These are phyloP conservation scores for Trichoderma brevicompactum DNA, from an alignment of 2,329 filamentous ascomycete species.

Conservation along the genomic window DNA sequence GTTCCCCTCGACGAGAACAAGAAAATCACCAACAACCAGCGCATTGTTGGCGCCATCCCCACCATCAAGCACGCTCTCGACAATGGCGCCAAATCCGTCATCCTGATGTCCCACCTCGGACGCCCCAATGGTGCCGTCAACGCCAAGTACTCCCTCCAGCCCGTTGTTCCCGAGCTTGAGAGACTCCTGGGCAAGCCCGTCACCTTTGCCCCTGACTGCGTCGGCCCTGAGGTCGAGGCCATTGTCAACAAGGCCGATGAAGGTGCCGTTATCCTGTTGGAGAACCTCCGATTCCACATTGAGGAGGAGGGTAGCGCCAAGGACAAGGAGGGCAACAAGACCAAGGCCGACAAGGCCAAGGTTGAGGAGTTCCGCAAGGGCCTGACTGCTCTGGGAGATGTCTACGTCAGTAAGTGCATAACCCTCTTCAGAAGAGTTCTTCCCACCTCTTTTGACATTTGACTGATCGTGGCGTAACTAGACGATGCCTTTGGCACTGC, in stretches of 20 bases:
- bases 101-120: conserved; percentile 98
- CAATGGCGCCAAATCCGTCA: conserved; percentile 85
- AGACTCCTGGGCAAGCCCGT: conserved; percentile 85
- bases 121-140: conserved; percentile 90
- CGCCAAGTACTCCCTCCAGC: conserved; percentile 92
- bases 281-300: conserved; percentile 97
- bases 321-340: conserved; percentile 93
- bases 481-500: conserved; percentile 98
- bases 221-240: conserved; percentile 87
- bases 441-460: neutral
- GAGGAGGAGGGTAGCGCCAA: conserved; percentile 98
- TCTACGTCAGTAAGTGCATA: conserved; percentile 83
- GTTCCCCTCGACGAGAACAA: conserved; percentile 92
- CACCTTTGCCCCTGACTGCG: conserved; percentile 86
- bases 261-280: conserved; percentile 86
- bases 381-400: conserved; percentile 89
- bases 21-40: conserved; percentile 97
- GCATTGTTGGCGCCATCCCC: conserved; percentile 92
- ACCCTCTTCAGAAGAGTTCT: no score
- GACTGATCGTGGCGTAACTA: conserved; percentile 44
- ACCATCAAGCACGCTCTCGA: conserved; percentile 95
- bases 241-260: conserved; percentile 80
- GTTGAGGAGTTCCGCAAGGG: conserved; percentile 95
- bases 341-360: conserved; percentile 93
- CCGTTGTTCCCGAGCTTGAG: conserved; percentile 88